Conservation (phyloP, 1,284 basidiomycete genomes). For the Laetiporus sulphureus region DNA sequence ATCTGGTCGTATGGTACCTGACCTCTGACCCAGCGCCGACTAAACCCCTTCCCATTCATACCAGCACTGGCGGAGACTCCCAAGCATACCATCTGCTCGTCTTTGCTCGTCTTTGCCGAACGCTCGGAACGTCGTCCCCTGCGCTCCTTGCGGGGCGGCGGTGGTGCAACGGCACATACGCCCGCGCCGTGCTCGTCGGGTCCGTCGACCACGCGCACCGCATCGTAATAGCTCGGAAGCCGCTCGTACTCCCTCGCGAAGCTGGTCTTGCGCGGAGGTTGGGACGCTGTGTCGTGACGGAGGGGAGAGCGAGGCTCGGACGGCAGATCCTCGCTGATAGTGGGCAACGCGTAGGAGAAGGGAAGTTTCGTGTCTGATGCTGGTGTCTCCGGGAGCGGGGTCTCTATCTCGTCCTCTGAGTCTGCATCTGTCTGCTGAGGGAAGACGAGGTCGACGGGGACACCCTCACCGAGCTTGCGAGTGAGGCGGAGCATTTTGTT, state of each 20-base stretch:
- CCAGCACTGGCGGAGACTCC: conserved; percentile 18
- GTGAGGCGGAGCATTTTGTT: conserved; percentile 55
- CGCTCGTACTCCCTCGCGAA: neutral
- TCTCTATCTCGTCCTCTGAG: conserved; percentile 16
- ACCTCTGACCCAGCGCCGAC: conserved; percentile 17
- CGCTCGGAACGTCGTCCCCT: neutral
- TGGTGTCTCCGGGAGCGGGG: conserved; percentile 6
- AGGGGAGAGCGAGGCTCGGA: neutral
- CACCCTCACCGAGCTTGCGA: conserved; percentile 50
- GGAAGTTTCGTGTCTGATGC: neutral
- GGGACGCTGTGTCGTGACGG: neutral
- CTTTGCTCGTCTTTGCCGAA: neutral
- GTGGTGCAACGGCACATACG: conserved; percentile 2
- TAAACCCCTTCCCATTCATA: conserved; percentile 13
- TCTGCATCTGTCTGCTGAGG: conserved; percentile 21
- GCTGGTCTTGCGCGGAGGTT: conserved; percentile 1
- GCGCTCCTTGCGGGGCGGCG: neutral
- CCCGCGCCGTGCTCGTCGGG: conserved; percentile 4
- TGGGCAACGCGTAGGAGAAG: conserved; percentile 5
- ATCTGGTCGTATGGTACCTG: conserved; percentile 15
- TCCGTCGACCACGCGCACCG: conserved; percentile 5
- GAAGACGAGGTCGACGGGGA: conserved; percentile 54
- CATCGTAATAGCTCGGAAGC: neutral
- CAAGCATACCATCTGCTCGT: conserved; percentile 9
- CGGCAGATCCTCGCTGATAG: conserved; percentile 3